Evolutionary conservation across 1,284 basidiomycete species (phyloP).

Genomic region (Laetiporus sulphureus): DNA sequence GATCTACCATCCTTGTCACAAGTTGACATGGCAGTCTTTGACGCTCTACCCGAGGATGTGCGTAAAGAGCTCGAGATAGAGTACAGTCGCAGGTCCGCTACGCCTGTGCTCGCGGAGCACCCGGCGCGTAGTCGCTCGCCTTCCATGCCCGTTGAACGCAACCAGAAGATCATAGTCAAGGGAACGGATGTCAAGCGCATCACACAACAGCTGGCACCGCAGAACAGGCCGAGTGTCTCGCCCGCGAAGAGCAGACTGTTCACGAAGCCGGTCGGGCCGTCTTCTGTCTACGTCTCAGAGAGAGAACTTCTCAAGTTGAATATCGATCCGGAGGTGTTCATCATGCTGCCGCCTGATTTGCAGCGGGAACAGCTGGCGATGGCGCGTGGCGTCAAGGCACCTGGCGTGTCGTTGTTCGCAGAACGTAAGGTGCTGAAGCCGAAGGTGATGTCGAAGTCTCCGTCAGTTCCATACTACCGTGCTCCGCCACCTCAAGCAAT

Average conservation of each 20-base stretch:
- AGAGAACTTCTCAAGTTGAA: constrained; percentile 54
- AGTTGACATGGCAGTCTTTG: constrained; percentile 66
- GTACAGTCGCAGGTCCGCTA: constrained; percentile 52
- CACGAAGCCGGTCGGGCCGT: constrained; percentile 22
- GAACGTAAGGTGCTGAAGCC: constrained; percentile 45
- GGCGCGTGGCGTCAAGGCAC: constrained; percentile 42
- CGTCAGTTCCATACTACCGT: constrained; percentile 30
- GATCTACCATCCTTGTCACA: constrained; percentile 69
- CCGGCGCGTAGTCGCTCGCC: constrained; percentile 11
- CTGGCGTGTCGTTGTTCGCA: constrained; percentile 17
- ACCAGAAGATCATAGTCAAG: constrained; percentile 27
- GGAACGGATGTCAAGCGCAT: constrained; percentile 46
- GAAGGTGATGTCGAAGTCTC: constrained; percentile 21
- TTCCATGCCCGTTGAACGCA: constrained; percentile 17
- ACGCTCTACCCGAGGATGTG: constrained; percentile 66
- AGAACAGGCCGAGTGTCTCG: constrained; percentile 35
- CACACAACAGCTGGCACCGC: constrained; percentile 55
- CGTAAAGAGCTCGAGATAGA: constrained; percentile 64
- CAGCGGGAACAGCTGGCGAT: constrained; percentile 68
- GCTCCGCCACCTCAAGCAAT: constrained; percentile 47
- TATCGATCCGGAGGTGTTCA: constrained; percentile 69
- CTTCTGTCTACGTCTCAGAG: constrained; percentile 24
- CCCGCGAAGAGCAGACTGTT: constrained; percentile 37
- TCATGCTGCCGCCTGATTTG: constrained; percentile 53
- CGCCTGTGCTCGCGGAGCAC: constrained; percentile 26